Base-by-base conservation (phyloP, 345 rosid genomes). In the Eucalyptus curtisii region DNA sequence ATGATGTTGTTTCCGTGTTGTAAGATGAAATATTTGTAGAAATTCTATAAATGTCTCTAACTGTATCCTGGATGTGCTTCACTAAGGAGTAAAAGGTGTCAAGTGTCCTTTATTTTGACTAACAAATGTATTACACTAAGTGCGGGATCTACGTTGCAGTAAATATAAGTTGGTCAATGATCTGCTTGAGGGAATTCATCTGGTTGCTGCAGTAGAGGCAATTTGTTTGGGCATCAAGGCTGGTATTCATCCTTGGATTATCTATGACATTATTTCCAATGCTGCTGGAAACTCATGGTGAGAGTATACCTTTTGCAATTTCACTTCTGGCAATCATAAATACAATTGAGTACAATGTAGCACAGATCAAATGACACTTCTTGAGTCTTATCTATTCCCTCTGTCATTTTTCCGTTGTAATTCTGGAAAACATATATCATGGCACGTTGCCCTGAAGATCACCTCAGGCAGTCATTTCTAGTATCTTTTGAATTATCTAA, bases 251-350 rank as follows among this genome's bases (percentile, higher is more conserved):
- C 99, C 99, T 30, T 95, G 97, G 98, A 96, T 97, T 87, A 92
- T 96, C 91, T 97, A 97, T 90, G 94, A 97, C 92, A 97, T 97
- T 90, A 94, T 97, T 89, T 95, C 99, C 84, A 96, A 96, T 94
- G 99, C 99, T 87, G 99, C 99, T 92, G 99, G 99, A 89, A 97
- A 95, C 91, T 97, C 99, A 91, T 95, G 99, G 99, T 97, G 87
- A 89, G 96, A 87, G 48, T 88, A 91, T 76, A 49, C 61, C 88
- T 86, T 49, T 88, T 57, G 47, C 30, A 55, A 61, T 80, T 86
- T 24, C 66, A 79, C 44, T 79, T 31, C 27, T n/a, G 37, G 87
- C 25, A 50, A 86, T 86, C 44, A 20, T 52, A 50, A n/a, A 31
- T 47, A 31, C 33, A 49, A 86, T 55, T 57, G 31, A 20, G 20